Evolutionary conservation across 441 rosid species (phyloP).

Genomic region (Adansonia grandidieri): DNA sequence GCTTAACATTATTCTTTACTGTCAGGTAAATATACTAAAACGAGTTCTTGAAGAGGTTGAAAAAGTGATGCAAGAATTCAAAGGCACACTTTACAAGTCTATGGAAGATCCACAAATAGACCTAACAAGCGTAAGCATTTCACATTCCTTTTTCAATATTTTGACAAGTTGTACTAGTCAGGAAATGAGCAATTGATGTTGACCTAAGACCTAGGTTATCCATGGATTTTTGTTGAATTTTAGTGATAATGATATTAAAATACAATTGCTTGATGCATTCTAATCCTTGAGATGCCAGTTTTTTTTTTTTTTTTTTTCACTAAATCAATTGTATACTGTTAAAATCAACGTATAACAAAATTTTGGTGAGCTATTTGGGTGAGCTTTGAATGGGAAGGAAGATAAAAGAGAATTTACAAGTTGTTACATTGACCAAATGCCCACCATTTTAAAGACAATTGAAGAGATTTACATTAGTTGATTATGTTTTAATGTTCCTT

Average conservation of each 20-base stretch:
- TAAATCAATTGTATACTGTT: neutral
- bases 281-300: neutral
- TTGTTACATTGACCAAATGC: neutral
- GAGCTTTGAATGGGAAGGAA: slow-evolving; percentile 11
- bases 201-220: neutral
- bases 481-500: neutral
- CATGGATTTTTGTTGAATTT: slow-evolving; percentile 15
- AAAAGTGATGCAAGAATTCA: slow-evolving; percentile 94
- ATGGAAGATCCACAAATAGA: slow-evolving; percentile 99
- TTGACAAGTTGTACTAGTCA: neutral
- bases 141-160: slow-evolving; percentile 2
- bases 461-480: neutral
- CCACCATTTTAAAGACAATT: neutral
- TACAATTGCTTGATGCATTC: slow-evolving; percentile 11
- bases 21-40: slow-evolving; percentile 92
- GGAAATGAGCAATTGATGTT: neutral
- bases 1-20: slow-evolving; percentile 29
- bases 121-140: slow-evolving; percentile 72
- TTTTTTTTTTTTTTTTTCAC: neutral
- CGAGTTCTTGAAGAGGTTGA: slow-evolving; percentile 99
- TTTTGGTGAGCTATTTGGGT: neutral
- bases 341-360: neutral
- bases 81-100: slow-evolving; percentile 86
- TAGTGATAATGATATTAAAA: slow-evolving; percentile 3
- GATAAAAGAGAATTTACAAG: slow-evolving; percentile 7